These are phyloP conservation scores for Clathrospora elynae DNA, from an alignment of 2,329 filamentous ascomycete genomes.

Conservation along the genomic window DNA sequence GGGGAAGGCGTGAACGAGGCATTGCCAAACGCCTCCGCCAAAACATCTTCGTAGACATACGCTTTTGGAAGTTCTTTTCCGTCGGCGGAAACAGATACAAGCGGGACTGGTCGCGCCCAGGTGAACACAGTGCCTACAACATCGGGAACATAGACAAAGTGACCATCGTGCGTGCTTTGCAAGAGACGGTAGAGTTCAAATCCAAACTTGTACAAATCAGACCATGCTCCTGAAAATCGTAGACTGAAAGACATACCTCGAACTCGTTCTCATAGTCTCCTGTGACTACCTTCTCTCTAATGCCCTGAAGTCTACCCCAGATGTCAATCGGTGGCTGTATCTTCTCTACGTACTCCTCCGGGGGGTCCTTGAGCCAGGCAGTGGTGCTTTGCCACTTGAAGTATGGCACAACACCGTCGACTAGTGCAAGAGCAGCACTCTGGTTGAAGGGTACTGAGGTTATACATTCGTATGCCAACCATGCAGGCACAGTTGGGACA, in stretches of 20 bases:
- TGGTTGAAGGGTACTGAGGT: constrained; percentile 54
- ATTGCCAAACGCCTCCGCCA: constrained; percentile 50
- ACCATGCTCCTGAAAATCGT: neutral
- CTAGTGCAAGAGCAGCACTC: constrained; percentile 47
- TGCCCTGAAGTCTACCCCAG: constrained; percentile 46
- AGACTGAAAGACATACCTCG: constrained; percentile 28
- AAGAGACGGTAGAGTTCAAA: constrained; percentile 50
- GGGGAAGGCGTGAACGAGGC: constrained; percentile 54
- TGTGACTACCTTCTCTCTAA: constrained; percentile 47
- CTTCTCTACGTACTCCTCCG: constrained; percentile 53
- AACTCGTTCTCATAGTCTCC: constrained; percentile 51
- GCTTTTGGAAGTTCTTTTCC: constrained; percentile 58
- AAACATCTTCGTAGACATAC: constrained; percentile 58
- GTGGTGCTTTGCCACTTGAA: constrained; percentile 55
- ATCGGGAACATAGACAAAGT: constrained; percentile 63
- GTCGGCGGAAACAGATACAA: constrained; percentile 66
- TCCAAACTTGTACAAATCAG: constrained; percentile 35
- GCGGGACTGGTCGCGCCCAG: constrained; percentile 54
- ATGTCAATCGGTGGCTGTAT: constrained; percentile 53
- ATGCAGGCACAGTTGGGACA: constrained; percentile 50
- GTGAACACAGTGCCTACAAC: constrained; percentile 58
- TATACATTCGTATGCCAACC: constrained; percentile 54
- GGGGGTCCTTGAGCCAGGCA: constrained; percentile 53
- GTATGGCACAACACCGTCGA: constrained; percentile 54
- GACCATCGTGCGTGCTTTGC: constrained; percentile 66